phyloP scores from a whole-genome alignment of 2,329 filamentous ascomycete genomes.

The Parasarocladium wereldwijsianum region DNA sequence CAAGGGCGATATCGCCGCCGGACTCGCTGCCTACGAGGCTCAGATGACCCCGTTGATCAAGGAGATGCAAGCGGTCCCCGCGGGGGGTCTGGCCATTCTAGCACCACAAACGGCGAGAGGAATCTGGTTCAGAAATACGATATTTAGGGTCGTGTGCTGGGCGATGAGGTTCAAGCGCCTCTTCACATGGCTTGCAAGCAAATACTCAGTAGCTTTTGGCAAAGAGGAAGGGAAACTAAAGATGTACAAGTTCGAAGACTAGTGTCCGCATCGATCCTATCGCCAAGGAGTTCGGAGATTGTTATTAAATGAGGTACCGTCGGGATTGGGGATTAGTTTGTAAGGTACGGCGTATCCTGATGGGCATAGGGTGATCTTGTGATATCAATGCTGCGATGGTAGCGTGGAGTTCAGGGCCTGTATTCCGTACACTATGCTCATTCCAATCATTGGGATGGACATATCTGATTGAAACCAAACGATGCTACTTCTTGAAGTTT shows the following conservation, averaged over 20 bases:
- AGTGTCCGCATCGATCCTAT: too few species aligned
- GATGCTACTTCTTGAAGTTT: too few species aligned
- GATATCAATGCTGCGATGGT: too few species aligned
- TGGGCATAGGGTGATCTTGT: too few species aligned
- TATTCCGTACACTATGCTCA: too few species aligned
- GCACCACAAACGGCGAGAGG: slow-evolving; percentile 26
- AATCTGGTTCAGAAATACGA: slow-evolving; percentile 23
- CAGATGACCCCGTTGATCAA: slow-evolving; percentile 24
- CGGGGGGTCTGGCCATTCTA: slow-evolving; percentile 17
- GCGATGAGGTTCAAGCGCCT: slow-evolving; percentile 5
- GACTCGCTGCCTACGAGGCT: slow-evolving; percentile 23
- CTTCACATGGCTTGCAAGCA: slow-evolving; percentile 1
- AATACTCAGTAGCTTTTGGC: not conserved
- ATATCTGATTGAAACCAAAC: too few species aligned
- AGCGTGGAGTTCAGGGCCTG: too few species aligned
- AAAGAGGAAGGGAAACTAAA: slow-evolving; percentile 1
- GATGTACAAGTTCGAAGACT: not conserved
- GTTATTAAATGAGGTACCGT: too few species aligned
- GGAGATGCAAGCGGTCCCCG: slow-evolving; percentile 15
- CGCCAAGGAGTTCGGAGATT: too few species aligned
- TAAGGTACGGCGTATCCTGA: too few species aligned
- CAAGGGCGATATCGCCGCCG: slow-evolving; percentile 13
- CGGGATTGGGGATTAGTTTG: too few species aligned
- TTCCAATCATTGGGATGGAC: too few species aligned
- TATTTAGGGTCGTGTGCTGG: slow-evolving; percentile 25